phyloP scores from a whole-genome alignment of 305 asterid genomes.

The Fraxinus latifolia region DNA sequence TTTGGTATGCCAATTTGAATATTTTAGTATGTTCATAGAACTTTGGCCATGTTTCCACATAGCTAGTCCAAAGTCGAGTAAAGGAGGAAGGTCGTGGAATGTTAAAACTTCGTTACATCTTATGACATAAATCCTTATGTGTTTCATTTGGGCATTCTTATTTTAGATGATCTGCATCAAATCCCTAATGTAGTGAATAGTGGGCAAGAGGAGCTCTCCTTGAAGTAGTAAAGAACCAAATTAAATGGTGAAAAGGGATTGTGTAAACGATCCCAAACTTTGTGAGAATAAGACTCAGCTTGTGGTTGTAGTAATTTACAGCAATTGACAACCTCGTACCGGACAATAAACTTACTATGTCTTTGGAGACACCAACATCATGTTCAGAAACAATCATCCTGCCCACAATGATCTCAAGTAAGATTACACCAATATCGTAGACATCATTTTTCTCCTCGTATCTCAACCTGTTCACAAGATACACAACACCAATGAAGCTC shows the following conservation, averaged over 20 bases:
- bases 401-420: slow-evolving; percentile 73
- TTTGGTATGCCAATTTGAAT: not conserved
- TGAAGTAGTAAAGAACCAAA: not conserved
- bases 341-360: slow-evolving; percentile 47
- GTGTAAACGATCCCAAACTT: not conserved
- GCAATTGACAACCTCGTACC: not conserved
- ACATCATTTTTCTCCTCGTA: slow-evolving; percentile 54
- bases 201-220: not conserved
- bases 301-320: not conserved
- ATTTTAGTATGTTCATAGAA: not conserved
- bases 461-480: slow-evolving; percentile 35
- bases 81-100: not conserved
- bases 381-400: slow-evolving; percentile 44
- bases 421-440: slow-evolving; percentile 80
- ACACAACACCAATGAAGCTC: not conserved
- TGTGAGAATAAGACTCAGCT: not conserved
- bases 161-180: not conserved
- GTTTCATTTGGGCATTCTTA: not conserved
- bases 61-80: not conserved
- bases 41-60: not conserved
- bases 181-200: not conserved
- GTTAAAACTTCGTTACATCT: not conserved
- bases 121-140: not conserved
- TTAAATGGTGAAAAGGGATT: not conserved
- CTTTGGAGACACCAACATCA: slow-evolving; percentile 52